Evolutionary conservation across 2,329 filamentous ascomycete genomes (phyloP).

Genomic region (Trematosphaeria pertusa): DNA sequence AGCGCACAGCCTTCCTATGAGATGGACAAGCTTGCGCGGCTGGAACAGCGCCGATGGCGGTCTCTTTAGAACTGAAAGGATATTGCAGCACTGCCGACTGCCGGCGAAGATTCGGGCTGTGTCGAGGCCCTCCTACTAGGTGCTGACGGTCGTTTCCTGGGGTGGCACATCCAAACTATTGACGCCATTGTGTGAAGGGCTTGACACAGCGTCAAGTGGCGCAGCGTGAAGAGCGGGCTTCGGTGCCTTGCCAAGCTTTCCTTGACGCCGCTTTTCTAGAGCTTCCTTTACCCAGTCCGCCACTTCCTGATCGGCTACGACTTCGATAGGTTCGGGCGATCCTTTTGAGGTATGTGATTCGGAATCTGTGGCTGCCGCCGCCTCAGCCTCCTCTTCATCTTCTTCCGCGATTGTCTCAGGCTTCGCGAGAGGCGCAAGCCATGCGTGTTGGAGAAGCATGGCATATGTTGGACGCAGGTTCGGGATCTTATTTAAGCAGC

Average conservation of each 20-base stretch:
- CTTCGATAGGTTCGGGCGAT: slow-evolving; percentile 31
- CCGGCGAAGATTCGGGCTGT: no score
- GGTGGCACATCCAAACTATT: slow-evolving; percentile 30
- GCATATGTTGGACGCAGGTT: slow-evolving; percentile 92
- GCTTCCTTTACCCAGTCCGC: slow-evolving; percentile 82
- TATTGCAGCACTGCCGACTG: no score
- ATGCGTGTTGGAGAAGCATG: slow-evolving; percentile 86
- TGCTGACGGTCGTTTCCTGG: no score
- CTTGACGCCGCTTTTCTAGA: slow-evolving; percentile 70
- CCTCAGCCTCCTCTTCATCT: slow-evolving; percentile 64
- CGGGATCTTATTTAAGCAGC: slow-evolving; percentile 91
- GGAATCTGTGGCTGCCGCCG: slow-evolving; percentile 53
- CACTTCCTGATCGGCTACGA: slow-evolving; percentile 77
- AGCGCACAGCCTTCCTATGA: no score
- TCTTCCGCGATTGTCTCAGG: slow-evolving; percentile 77
- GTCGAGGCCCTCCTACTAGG: no score
- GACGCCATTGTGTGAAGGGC: slow-evolving; percentile 37
- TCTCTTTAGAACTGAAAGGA: no score
- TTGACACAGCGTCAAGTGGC: slow-evolving; percentile 74
- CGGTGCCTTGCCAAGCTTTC: slow-evolving; percentile 57
- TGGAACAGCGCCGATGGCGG: no score
- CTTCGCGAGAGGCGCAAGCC: slow-evolving; percentile 79
- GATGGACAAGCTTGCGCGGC: no score
- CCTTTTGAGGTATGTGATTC: slow-evolving; percentile 45
- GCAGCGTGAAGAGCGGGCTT: slow-evolving; percentile 89